Evolutionary conservation across 805 yeast genomes (phyloP).

Genomic region (Lipomyces oligophaga): DNA sequence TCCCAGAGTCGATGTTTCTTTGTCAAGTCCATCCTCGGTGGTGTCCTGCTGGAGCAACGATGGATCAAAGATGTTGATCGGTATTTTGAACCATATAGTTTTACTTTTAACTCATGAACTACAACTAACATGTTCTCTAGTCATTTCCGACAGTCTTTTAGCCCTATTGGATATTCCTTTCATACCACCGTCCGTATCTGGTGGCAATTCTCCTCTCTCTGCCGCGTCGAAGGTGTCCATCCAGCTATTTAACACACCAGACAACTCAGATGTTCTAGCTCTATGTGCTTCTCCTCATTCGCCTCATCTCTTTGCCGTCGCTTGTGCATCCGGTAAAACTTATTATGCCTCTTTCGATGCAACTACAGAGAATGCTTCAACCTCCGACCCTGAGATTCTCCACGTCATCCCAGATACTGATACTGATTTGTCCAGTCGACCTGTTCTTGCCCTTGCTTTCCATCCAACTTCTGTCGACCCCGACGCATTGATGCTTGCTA

Average conservation of each 20-base stretch:
- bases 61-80: conserved; percentile 7
- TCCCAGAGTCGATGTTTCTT: conserved; percentile 14
- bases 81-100: too few species aligned
- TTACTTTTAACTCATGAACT: too few species aligned
- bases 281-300: conserved; percentile 22
- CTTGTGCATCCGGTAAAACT: conserved; percentile 17
- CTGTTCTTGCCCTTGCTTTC: conserved; percentile 18
- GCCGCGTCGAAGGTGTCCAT: neutral
- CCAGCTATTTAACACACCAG: conserved; percentile 6
- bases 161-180: neutral
- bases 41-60: conserved; percentile 16
- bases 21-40: neutral
- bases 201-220: neutral
- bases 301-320: conserved; percentile 19
- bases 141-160: too few species aligned
- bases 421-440: neutral
- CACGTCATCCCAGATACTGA: neutral
- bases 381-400: neutral
- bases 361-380: neutral
- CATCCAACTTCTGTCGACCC: conserved; percentile 26
- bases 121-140: too few species aligned
- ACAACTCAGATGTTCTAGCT: conserved; percentile 7
- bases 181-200: neutral
- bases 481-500: conserved; percentile 22
- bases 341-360: neutral